phyloP scores from a whole-genome alignment of 805 yeast species.

The Kodamaea laetipori region DNA sequence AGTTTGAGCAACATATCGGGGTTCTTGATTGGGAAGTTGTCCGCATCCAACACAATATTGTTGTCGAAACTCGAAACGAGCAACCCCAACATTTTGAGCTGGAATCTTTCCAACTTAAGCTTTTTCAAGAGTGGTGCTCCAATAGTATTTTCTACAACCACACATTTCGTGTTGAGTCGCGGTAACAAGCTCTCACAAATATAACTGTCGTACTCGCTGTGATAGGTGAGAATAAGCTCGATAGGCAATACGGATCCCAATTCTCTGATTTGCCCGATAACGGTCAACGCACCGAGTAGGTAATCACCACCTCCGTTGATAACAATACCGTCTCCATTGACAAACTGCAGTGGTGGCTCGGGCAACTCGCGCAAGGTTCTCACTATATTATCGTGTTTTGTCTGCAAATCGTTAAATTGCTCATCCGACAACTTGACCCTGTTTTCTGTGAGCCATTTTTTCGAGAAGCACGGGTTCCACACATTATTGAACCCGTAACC shows the following conservation, averaged over 20 bases:
- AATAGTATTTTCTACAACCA: conserved; percentile 40
- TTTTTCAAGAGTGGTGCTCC: conserved; percentile 40
- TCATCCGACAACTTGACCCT: conserved; percentile 13
- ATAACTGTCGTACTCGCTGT: conserved; percentile 34
- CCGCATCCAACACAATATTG: conserved; percentile 42
- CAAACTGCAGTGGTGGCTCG: conserved; percentile 27
- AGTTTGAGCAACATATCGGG: conserved; percentile 39
- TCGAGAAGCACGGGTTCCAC: conserved; percentile 14
- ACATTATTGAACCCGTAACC: conserved; percentile 15
- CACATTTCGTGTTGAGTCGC: conserved; percentile 34
- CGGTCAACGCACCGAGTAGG: conserved; percentile 36
- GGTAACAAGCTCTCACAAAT: conserved; percentile 38
- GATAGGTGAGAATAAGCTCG: conserved; percentile 38
- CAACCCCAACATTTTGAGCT: conserved; percentile 39
- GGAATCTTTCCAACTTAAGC: conserved; percentile 31
- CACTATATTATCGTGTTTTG: conserved; percentile 29
- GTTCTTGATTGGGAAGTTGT: conserved; percentile 38
- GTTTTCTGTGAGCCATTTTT: conserved; percentile 7
- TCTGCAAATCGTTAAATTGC: conserved; percentile 24
- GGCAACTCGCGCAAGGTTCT: conserved; percentile 23
- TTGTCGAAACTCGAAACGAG: conserved; percentile 39
- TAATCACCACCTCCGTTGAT: conserved; percentile 40
- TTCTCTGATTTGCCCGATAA: conserved; percentile 35
- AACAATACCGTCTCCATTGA: conserved; percentile 44
- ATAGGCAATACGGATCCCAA: conserved; percentile 38